phyloP scores from a whole-genome alignment of 352 stramenopile genomes.

The Pelagophyceae sp. region DNA sequence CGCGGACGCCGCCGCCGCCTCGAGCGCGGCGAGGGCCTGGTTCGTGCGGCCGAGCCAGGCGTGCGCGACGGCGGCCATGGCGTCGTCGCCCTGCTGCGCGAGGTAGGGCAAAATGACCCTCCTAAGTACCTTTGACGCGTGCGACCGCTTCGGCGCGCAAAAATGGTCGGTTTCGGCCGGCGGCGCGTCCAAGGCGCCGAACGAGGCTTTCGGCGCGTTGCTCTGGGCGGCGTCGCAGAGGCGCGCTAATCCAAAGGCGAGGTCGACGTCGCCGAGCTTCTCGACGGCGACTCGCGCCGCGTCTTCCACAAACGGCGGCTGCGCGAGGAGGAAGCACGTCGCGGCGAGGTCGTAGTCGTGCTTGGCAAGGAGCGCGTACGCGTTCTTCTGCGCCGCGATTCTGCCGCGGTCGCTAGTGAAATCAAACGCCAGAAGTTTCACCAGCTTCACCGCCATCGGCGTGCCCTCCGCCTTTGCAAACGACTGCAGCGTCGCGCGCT shows the following conservation, averaged over 20 bases:
- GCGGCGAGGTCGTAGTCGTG: conserved; percentile 74
- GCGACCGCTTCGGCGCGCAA: too few species aligned
- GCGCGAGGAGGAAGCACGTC: conserved; percentile 80
- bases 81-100: neutral
- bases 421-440: conserved; percentile 54
- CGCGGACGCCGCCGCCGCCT: neutral
- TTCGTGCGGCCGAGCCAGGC: conserved; percentile 3
- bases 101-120: neutral
- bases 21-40: neutral
- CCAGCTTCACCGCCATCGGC: conserved; percentile 37
- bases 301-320: conserved; percentile 66
- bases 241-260: neutral
- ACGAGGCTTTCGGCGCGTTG: neutral
- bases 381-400: conserved; percentile 80
- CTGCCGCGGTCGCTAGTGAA: conserved; percentile 47
- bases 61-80: neutral
- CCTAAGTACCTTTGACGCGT: too few species aligned
- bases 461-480: neutral
- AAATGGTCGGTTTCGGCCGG: too few species aligned
- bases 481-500: neutral
- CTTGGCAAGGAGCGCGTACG: conserved; percentile 83
- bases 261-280: conserved; percentile 5
- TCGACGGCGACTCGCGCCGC: neutral
- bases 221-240: neutral
- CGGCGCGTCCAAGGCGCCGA: neutral